Evolutionary conservation across 2,329 filamentous ascomycete genomes (phyloP).

Genomic region (Emmonsiellopsis sp.): DNA sequence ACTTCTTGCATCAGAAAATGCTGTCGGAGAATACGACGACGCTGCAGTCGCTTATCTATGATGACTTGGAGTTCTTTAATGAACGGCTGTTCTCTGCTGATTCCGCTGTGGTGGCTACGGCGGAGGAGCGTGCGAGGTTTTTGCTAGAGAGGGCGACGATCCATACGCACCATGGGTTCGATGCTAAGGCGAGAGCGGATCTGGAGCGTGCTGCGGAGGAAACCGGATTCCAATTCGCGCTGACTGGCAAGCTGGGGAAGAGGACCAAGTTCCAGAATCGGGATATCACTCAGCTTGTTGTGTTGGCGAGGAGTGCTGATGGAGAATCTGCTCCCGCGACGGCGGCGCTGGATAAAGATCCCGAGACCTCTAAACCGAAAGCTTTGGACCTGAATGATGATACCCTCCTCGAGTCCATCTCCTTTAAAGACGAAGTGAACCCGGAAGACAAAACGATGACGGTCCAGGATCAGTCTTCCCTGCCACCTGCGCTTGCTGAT

Average conservation of each 20-base stretch:
- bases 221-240: slow-evolving; percentile 66
- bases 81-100: slow-evolving; percentile 21
- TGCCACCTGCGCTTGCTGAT: slow-evolving; percentile 54
- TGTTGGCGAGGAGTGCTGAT: slow-evolving; percentile 66
- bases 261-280: slow-evolving; percentile 35
- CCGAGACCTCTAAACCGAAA: slow-evolving; percentile 44
- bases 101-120: slow-evolving; percentile 15
- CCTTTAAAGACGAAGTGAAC: slow-evolving; percentile 54
- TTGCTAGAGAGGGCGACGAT: slow-evolving; percentile 74
- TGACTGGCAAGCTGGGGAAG: slow-evolving; percentile 79
- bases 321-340: slow-evolving; percentile 10
- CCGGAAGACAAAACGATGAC: slow-evolving; percentile 26
- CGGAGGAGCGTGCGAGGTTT: slow-evolving; percentile 55
- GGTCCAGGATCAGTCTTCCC: slow-evolving; percentile 33
- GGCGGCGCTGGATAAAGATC: slow-evolving; percentile 13
- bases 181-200: slow-evolving; percentile 62
- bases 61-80: slow-evolving; percentile 47
- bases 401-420: slow-evolving; percentile 78
- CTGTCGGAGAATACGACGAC: slow-evolving; percentile 53
- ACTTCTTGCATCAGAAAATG: slow-evolving; percentile 63
- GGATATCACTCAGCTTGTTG: slow-evolving; percentile 71
- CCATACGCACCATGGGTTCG: slow-evolving; percentile 73
- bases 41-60: slow-evolving; percentile 52
- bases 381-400: slow-evolving; percentile 81
- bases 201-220: slow-evolving; percentile 57